Base-by-base conservation (phyloP, 1,284 basidiomycete species). In the Malassezia japonica region DNA sequence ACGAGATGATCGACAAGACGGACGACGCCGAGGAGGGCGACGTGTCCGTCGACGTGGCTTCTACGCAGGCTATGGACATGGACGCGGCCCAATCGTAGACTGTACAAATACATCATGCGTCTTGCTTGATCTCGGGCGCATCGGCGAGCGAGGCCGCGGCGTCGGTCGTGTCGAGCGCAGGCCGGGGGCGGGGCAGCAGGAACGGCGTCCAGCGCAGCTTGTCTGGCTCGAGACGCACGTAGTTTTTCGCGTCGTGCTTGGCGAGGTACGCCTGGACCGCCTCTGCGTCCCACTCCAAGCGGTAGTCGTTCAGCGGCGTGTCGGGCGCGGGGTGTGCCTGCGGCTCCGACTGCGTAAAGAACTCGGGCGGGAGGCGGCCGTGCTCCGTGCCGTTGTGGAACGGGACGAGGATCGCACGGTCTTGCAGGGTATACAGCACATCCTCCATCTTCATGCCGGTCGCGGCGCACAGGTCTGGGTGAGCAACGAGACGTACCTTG, bases 391-490 rank as follows among this genome's bases (percentile, higher is more conserved):
- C 46, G 36, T 48, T 54, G 41, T 54, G 35, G 36, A 54, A 54
- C 4, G 47, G 25, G 7, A 76, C 77, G 60, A 96, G 86, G 82
- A 92, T 86, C 60, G 80, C 78, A 61, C 84, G 82, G 42, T 86
- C 82, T 3, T 75, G 74, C n/a, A 98, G 80, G 3, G 84, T 86
- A 55, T 79, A 78, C 72, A 82, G 84, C 48, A 90, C 81, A 67
- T 98, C 92, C 72, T 92, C 87, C 32, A 83, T 73, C 3, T 87
- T 95, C 84, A 98, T 90, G 1, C 86, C 84, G 0, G 92, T 98
- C 3, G 81, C 83, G 15, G 76, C 74, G 68, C 86, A 84, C 69
- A 96, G 91, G 65, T 90, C 91, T 46, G 20, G 23, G 29, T 32
- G 18, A 34, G 35, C 9, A 15, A 6, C 15, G 10, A 6, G 9